Base-by-base conservation (phyloP, 331 rosid genomes). In the Erythrophleum ivorense region DNA sequence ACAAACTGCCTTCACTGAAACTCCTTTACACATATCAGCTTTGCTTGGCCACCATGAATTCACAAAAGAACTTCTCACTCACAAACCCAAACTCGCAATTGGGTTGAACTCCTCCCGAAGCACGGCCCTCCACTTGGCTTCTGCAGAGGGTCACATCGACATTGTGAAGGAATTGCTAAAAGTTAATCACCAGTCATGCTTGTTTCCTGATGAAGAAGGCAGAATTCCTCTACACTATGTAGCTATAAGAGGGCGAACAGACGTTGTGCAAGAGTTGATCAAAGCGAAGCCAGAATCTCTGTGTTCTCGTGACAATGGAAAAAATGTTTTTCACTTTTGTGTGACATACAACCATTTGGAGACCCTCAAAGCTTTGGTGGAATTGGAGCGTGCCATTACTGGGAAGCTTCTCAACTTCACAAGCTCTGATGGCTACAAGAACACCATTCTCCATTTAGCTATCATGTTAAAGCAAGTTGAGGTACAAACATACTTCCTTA, bases 221-320 rank as follows among this genome's bases (percentile, higher is more conserved):
- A 80, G 53, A 15, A 70, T 80, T 34, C 85, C 82, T 13, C 10
- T 84, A 1, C 85, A 80, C 66, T 77, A 80, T 21, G 88, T 80
- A 7, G 62, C 11, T 38, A 71, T 46, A 10, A 80, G 82, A n/a
- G 87, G 82, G 2, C 31, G 75, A 14, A 53, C 55, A 36, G 71
- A 76, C 9, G 82, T 54, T 24, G 60, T 64, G 21, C 36, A 15
- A 36, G 57, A 58, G 45, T n/a, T 80, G 21, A 64, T 80, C 1
- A 19, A 12, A 18, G 78, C 78, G 0, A 7, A 54, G 34, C 69
- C 54, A 0, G 65, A 53, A 6, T 76, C 80, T 8, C 2, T 34
- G 4, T 4, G 10, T 12, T 14, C 0, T 43, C 10, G 11, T 52
- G 58, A 33, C 1, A 5, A 48, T 19, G 63, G 75, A 29, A 77